Percentiles rank a stretch among this genome's conserved stretches.
Evolutionary conservation across 306 rosid species (phyloP).

Genomic region (Erythrophleum fordii): DNA sequence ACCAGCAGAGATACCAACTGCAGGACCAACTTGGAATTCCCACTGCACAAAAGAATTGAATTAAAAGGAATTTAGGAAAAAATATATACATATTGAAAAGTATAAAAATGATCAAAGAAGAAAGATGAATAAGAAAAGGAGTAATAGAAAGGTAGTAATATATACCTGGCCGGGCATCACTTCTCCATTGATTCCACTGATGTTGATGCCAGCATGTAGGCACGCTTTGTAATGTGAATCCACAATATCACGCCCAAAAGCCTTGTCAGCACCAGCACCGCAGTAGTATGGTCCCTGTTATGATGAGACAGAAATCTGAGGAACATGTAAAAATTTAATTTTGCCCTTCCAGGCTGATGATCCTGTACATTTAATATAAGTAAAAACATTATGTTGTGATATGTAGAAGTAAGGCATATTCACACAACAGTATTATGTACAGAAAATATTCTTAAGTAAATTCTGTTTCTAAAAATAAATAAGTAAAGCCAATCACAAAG

Average conservation of each 20-base stretch:
- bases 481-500: too few relatives aligned
- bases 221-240: slow-evolving; percentile 93
- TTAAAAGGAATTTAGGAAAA: neutral
- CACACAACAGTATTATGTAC: too few relatives aligned
- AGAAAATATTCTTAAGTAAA: too few relatives aligned
- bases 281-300: slow-evolving; percentile 92
- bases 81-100: too few relatives aligned
- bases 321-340: neutral
- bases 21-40: slow-evolving; percentile 98
- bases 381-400: too few relatives aligned
- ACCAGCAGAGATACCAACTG: slow-evolving; percentile 81
- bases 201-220: slow-evolving; percentile 81
- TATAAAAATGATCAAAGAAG: neutral
- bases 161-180: slow-evolving; percentile 94
- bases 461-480: too few relatives aligned
- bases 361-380: neutral
- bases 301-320: neutral
- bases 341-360: neutral
- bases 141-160: neutral
- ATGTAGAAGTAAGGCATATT: too few relatives aligned
- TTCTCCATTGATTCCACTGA: slow-evolving; percentile 91
- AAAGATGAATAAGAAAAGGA: neutral
- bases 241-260: slow-evolving; percentile 88
- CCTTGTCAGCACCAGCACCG: slow-evolving; percentile 80
- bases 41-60: slow-evolving; percentile 50